phyloP scores from a whole-genome alignment of 2,329 filamentous ascomycete genomes.

The Stagonosporopsis rhizophila region DNA sequence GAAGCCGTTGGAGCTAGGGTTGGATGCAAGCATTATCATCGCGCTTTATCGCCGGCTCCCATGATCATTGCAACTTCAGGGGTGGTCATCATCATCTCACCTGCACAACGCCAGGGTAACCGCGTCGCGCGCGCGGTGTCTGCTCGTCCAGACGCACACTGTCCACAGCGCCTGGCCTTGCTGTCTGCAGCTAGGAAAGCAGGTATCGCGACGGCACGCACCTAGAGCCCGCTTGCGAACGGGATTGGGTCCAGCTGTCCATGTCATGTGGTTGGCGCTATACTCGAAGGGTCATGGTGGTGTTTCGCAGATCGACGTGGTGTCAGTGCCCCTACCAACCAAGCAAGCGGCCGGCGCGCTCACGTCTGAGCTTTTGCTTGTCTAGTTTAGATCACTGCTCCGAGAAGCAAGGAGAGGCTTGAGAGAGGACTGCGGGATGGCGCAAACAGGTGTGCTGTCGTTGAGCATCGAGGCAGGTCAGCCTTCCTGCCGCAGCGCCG shows the following conservation, averaged over 20 bases:
- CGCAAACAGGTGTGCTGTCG: conserved; percentile 19
- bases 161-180: conserved; percentile 7
- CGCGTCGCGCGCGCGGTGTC: conserved; percentile 1
- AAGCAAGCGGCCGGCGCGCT: conserved; percentile 12
- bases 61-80: not conserved
- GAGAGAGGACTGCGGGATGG: conserved; percentile 10
- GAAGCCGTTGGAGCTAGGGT: conserved; percentile 26
- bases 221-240: conserved; percentile 36
- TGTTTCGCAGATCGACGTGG: conserved; percentile 35
- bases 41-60: conserved; percentile 3
- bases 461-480: conserved; percentile 3
- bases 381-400: conserved; percentile 28
- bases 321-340: conserved; percentile 39
- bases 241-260: conserved; percentile 17
- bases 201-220: conserved; percentile 36
- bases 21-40: conserved; percentile 20
- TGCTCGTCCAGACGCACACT: conserved; percentile 16
- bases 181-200: conserved; percentile 25
- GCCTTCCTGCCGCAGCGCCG: conserved; percentile 1
- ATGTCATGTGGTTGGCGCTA: conserved; percentile 20
- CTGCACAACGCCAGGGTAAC: not conserved
- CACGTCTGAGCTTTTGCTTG: conserved; percentile 24
- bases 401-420: conserved; percentile 19
- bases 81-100: conserved; percentile 6
- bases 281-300: conserved; percentile 24